Evolutionary conservation across 192 early-diverging fungal genomes (phyloP).

Genomic region (Podila verticillata): DNA sequence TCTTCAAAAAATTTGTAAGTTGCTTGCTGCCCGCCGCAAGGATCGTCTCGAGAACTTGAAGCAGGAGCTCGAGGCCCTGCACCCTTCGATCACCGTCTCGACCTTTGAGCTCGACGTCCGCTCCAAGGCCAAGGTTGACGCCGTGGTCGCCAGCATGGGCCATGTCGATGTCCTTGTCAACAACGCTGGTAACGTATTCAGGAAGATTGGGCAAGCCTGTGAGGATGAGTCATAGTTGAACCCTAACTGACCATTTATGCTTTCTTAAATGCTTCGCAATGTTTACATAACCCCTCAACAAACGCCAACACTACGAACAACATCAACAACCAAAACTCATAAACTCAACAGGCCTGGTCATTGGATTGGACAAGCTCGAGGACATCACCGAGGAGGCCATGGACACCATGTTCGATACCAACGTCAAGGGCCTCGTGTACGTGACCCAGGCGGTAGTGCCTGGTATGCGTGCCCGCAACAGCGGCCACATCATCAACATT

Average conservation of each 20-base stretch:
- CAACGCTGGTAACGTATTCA: conserved; percentile 73
- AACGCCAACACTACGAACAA: not conserved
- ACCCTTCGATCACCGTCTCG: conserved; percentile 67
- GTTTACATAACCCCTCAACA: too few species aligned
- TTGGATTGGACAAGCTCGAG: conserved; percentile 76
- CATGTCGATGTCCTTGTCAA: conserved; percentile 87
- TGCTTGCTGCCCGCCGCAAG: conserved; percentile 73
- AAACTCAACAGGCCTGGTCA: conserved; percentile 64
- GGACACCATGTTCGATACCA: conserved; percentile 86
- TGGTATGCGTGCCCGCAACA: conserved; percentile 73
- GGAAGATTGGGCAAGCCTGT: too few species aligned
- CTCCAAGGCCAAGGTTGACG: conserved; percentile 62
- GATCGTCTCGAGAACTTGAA: conserved; percentile 73
- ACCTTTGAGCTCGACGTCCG: conserved; percentile 79
- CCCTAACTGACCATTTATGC: too few species aligned
- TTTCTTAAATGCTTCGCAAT: too few species aligned
- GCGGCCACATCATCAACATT: conserved; percentile 89
- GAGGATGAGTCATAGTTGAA: too few species aligned
- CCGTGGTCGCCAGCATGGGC: conserved; percentile 64
- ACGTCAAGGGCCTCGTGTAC: conserved; percentile 88
- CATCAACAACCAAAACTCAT: not conserved
- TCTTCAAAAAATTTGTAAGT: conserved; percentile 19
- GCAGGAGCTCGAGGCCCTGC: conserved; percentile 52
- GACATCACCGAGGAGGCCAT: conserved; percentile 66
- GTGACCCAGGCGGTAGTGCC: conserved; percentile 83